phyloP scores from a whole-genome alignment of 495 filamentous ascomycete species.

The Recurvomyces mirabilis region DNA sequence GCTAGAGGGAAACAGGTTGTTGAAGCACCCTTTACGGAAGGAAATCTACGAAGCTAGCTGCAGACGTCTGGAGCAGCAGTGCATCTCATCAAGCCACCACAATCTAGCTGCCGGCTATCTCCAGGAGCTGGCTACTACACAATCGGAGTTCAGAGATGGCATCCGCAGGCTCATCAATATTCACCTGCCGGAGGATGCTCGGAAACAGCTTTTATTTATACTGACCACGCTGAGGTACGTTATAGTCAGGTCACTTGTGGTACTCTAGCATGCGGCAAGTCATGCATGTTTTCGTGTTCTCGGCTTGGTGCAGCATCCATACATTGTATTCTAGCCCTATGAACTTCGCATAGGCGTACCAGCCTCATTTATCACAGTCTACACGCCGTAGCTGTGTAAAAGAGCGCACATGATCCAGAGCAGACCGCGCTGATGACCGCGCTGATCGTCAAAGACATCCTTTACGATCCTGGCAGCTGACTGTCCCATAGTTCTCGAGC shows the following conservation, averaged over 20 bases:
- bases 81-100: too few relatives aligned
- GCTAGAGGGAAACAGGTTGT: constrained; percentile 14
- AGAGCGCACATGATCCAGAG: too few relatives aligned
- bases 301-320: too few relatives aligned
- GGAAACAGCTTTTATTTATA: constrained; percentile 19
- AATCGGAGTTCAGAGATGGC: constrained; percentile 22
- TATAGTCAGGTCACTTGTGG: too few relatives aligned
- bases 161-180: constrained; percentile 15
- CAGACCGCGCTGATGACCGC: too few relatives aligned
- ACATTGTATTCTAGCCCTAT: too few relatives aligned
- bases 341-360: too few relatives aligned
- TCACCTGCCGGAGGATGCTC: constrained; percentile 20
- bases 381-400: too few relatives aligned
- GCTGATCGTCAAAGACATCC: too few relatives aligned
- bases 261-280: too few relatives aligned
- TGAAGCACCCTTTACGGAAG: constrained; percentile 20
- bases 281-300: too few relatives aligned
- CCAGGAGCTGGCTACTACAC: constrained; percentile 22
- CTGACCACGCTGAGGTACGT: constrained; percentile 26
- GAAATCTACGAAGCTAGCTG: constrained; percentile 20
- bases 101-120: constrained; percentile 22
- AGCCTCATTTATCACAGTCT: too few relatives aligned
- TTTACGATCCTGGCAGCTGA: background rate
- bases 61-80: constrained; percentile 11
- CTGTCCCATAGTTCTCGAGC: constrained; percentile 20